Evolutionary conservation across 2,329 filamentous ascomycete genomes (phyloP), one percentile per base, ranked within the genome.

Genomic region (Aspergillus pseudoglaucus): DNA sequence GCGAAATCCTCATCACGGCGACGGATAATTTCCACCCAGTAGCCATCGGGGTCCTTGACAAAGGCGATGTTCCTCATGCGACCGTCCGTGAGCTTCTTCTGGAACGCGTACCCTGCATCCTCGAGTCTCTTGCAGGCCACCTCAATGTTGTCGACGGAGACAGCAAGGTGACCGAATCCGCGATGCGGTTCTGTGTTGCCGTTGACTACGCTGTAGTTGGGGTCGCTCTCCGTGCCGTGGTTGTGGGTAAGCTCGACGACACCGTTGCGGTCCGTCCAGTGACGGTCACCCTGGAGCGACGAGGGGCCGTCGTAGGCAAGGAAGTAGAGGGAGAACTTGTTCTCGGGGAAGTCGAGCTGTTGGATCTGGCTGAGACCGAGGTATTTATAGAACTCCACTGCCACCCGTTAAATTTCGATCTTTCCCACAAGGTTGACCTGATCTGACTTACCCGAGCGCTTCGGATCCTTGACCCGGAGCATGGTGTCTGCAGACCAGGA

Each of bases 261-360:
- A 42, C 88, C 93, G 69, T 95, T 85, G 47, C 93, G 85, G 69
- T 95, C 88, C 5, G 79, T 81, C 74, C 85, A 90, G 62, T 84
- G 81, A 54, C 83, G 83, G 60, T 84, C 86, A 48, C 80, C 75
- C 8, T 87, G 93, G n/a, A 81, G 73, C 12, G 91, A 86, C 33
- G 80, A 76, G 8, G 88, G 81, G 27, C 82, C 80, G 65, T 95
- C 85, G 72, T 94, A 97, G 50, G 85, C 90, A 51, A 98, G 78
- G 74, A 97, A 97, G 77, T 97, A 97, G 23, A 96, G 82, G 61
- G 93, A 88, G 69, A 97, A 97, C 65, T 94, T 95, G 69, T 82
- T 82, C 51, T 95, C 90, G 12, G 90, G 87, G 63, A 89, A 87
- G 53, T 85, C 76, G 42, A 93, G 77, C 72, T 90, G 87, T 63